A percentile compares a stretch with the other conserved stretches of the same genome.
phyloP scores from a whole-genome alignment of 768 basidiomycete genomes.

The Mycena pura region DNA sequence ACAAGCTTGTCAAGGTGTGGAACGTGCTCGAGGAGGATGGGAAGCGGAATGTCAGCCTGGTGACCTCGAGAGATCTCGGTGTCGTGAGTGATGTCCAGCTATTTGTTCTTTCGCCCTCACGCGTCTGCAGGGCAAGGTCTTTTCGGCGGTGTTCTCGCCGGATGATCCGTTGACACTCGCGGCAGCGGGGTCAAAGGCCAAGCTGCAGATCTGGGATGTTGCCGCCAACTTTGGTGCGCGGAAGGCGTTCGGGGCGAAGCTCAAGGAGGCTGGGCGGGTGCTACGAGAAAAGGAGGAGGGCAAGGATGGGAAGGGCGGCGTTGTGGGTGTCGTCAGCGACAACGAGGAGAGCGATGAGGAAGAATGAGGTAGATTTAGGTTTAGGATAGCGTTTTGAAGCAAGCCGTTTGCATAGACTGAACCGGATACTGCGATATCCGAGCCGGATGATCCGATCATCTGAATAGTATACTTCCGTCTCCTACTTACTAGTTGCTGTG shows the following conservation, averaged over 20 bases:
- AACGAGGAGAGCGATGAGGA: slow-evolving; percentile 68
- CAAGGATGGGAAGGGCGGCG: slow-evolving; percentile 54
- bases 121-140: slow-evolving; percentile 86
- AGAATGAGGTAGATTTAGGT: too few species aligned
- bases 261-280: slow-evolving; percentile 72
- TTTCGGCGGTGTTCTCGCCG: slow-evolving; percentile 89
- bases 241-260: slow-evolving; percentile 81
- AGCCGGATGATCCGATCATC: too few species aligned
- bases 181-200: slow-evolving; percentile 93
- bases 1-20: slow-evolving; percentile 97
- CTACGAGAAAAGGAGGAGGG: slow-evolving; percentile 66
- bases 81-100: slow-evolving; percentile 61
- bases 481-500: too few species aligned
- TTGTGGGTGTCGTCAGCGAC: slow-evolving; percentile 73
- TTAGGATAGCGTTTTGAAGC: too few species aligned
- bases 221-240: slow-evolving; percentile 83
- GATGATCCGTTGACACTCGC: slow-evolving; percentile 94
- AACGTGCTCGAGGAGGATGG: slow-evolving; percentile 78
- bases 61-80: slow-evolving; percentile 87
- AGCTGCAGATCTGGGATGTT: slow-evolving; percentile 95
- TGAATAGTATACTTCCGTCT: too few species aligned
- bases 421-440: too few species aligned
- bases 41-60: slow-evolving; percentile 81
- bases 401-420: too few species aligned
- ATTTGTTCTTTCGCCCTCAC: slow-evolving; percentile 3